Base-by-base conservation (phyloP, 495 filamentous ascomycete species). In the Cercophora sp. region DNA sequence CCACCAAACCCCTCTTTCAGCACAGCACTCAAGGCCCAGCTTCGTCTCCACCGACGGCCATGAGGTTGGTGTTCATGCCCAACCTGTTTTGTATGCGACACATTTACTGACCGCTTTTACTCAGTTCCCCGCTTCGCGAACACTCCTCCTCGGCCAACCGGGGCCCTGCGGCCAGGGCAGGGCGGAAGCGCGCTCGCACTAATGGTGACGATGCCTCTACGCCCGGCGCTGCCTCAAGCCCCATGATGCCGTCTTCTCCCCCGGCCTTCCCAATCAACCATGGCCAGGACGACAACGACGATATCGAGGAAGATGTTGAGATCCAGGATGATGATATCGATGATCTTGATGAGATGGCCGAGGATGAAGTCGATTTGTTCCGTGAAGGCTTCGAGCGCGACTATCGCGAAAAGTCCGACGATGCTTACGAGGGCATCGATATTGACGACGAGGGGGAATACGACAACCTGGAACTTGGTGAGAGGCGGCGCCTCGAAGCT, bases 331-430 rank as follows among this genome's bases (percentile, higher is more conserved):
- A 78, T 40, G 90, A 96, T 61, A 83, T 96, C 58, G 91, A 96
- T 50, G 94, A 99, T 60, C 80, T 89, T 39, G 94, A 97, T 58
- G 94, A 99, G 68, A 82, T 91, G 82, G 94, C 91, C 9, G 94
- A 97, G 67, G 93, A 97, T 61, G 88, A 93, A 15, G 95, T 96
- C 59, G 92, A 99, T 71, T 80, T 99, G 22, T 96, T 96, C 62
- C 86, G 79, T 26, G 88, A 94, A 57, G 86, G 89, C 55, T 96
- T 91, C 68, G 89, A 96, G 69, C 77, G 78, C 51, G 91, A 96
- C 70, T 95, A 96, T 68, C 74, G 76, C 46, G 73, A 72, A 32
- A 76, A 70, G 79, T 79, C 54, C 80, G 52, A 70, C 22, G 73
- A 78, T 42, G 41, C 20, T 35, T 78, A 78, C 61, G 73, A 78